Base-by-base conservation (phyloP, 345 rosid genomes). In the Eucalyptus globulus region DNA sequence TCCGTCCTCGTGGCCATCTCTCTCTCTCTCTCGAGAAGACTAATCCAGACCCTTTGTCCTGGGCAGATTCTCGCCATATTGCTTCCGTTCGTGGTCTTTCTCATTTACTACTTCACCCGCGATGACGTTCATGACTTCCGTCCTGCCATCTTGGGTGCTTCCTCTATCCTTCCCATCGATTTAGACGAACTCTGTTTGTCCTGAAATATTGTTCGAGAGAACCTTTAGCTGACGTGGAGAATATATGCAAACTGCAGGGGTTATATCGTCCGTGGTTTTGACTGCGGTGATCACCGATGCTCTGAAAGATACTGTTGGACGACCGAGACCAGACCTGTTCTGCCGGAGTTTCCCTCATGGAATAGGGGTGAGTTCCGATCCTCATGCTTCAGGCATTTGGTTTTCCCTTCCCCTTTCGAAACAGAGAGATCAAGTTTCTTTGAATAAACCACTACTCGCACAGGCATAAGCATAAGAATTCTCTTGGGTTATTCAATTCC, bases 261-360 rank as follows among this genome's bases (percentile, higher is more conserved):
- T 95, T 19, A 89, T 90, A n/a, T 95, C 89, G 88, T 89, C 96
- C 49, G 87, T 93, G 87, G 91, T 93, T 47, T 86, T 94, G 49
- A 94, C 95, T 54, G 96, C 93, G 72, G 95, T 95, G 86, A 92
- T 92, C 56, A 95, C 96, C 40, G 97, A 95, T 91, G 92, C 95
- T n/a, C 94, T 94, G 54, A 95, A 95, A 92, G 92, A 93, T 34
- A 95, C 93, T 7, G 96, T 95, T 3, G 97, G 96, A 83, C 91
- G 96, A 89, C 95, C 94, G 29, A 90, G 96, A 44, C 96, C 96
- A 7, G 93, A 95, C 92, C 93, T 95, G 91, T 93, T 95, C 86
- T 92, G 91, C 90, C 91, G 96, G 58, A 95, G 97, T 87, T 95
- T 95, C 80, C 96, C 95, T 16, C 90, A 93, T 58, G 96, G 96